Evolutionary conservation across 1,284 basidiomycete genomes (phyloP), one percentile per base, ranked within the genome.

Genomic region (Leccinum angustisporum): DNA sequence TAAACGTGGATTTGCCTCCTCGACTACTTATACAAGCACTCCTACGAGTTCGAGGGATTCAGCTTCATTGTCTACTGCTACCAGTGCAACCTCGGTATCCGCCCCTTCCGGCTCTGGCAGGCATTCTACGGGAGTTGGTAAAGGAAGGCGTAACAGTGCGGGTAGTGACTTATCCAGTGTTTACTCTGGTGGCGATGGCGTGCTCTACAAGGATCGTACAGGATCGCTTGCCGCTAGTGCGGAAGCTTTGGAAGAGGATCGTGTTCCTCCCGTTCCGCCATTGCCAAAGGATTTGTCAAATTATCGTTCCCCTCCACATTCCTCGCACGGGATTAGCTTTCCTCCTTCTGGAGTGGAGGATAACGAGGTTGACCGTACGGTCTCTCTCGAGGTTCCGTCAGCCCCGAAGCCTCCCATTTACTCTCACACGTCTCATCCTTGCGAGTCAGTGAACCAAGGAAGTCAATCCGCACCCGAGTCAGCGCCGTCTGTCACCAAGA

Each of bases 251-350:
- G 90, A 91, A 61, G 86, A 87, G 63, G 76, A 79, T 63, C 69
- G 77, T 62, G 95, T 98, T 6, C 97, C 97, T 1, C 97, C 97
- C 25, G 97, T 99, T 1, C 97, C 97, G 36, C 97, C 97, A 51
- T 79, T 99, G 21, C 97, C 97, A 40, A 98, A 97, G 77, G 93
- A 95, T 67, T 77, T 94, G 65, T 90, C 91, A 40, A 84, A 78
- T 18, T 95, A 89, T 77, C 86, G 88, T 64, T 89, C 92, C 6
- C 87, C 84, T 33, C 84, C 82, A 43, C 78, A 81, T 51, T 83
- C 83, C 61, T 81, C 86, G 14, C 77, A 81, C 18, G 78, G 79
- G 38, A 71, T 85, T 57, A 72, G 76, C 21, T 86, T 87, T 69
- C 82, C 84, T 13, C 74, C 80, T 60, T 65, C 75, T 51, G 72